Evolutionary conservation across 2,329 filamentous ascomycete species (phyloP), one percentile per base, ranked within the genome.

Genomic region (Scedosporium apiospermum): DNA sequence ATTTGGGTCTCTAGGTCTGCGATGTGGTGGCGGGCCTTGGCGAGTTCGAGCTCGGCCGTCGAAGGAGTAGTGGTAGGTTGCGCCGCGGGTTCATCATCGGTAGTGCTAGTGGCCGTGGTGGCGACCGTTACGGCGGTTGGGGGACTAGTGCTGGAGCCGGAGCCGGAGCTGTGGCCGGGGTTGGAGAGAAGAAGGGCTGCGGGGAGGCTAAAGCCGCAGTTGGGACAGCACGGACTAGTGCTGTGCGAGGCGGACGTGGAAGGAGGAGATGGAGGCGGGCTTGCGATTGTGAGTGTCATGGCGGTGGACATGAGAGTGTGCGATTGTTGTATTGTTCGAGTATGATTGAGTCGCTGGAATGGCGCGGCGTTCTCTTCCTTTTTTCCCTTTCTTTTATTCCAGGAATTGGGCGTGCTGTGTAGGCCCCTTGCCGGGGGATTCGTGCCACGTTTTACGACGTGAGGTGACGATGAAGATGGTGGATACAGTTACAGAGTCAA

Each of bases 1-100:
- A 93, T 85, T 70, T 92, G 88, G 42, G 82, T 80, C 73, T 92
- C 85, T 55, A 93, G 80, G 68, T 91, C 87, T 65, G 80, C 76
- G 69, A 90, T 87, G 69, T 85, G 80, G 65, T 80, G 76, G 71
- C 86, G 83, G 62, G 85, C 80, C 62, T 77, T 76, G 30, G 78
- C 74, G 38, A 87, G 80, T 57, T 78, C 76, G n/a, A 18, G 26
- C n/a, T 61, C 60, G 59, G 59, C 59, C 7, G 57, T 27, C 1
- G 26, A n/a, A n/a, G 57, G 34, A 44, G 59, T 44, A 12, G 30
- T 27, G 30, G 12, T 34, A 16, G 55, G 55, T n/a, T 34, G n/a
- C 16, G 6, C 12, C 2, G 41, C 38, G 3, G 30, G 7, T 16
- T 6, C 34, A 6, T 21, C 21, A 9, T 23, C 38, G 4, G 57